Conservation (phyloP, 805 yeast species). For the Yarrowia sp. region DNA sequence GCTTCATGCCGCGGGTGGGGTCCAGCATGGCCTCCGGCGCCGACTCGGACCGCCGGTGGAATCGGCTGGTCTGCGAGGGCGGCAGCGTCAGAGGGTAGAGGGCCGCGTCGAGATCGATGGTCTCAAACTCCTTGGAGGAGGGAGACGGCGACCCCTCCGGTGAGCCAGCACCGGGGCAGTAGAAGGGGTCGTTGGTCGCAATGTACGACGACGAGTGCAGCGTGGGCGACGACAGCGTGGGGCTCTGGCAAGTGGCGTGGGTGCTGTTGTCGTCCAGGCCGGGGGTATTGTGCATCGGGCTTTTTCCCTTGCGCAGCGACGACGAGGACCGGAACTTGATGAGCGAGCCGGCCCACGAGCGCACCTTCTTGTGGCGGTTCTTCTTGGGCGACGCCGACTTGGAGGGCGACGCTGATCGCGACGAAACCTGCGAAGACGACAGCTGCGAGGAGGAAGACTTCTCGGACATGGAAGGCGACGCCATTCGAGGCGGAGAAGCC, state of each 20-base stretch:
- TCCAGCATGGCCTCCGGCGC: constrained; percentile 49
- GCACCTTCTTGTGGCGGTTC: constrained; percentile 40
- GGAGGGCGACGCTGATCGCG: constrained; percentile 25
- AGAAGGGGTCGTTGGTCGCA: constrained; percentile 29
- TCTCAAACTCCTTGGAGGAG: constrained; percentile 37
- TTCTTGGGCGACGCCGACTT: constrained; percentile 16
- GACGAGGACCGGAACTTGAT: constrained; percentile 33
- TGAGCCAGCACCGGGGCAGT: constrained; percentile 29
- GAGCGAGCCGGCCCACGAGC: constrained; percentile 44
- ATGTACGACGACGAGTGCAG: constrained; percentile 31
- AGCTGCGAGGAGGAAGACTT: constrained; percentile 26
- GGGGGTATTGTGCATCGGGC: neutral
- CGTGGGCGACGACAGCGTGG: constrained; percentile 29
- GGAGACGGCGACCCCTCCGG: constrained; percentile 30
- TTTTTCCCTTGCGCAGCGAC: constrained; percentile 2
- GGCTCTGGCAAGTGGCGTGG: no score
- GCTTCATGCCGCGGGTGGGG: constrained; percentile 28
- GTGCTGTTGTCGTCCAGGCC: neutral
- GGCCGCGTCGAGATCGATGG: constrained; percentile 57
- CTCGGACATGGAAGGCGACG: constrained; percentile 28
- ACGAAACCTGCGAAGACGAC: constrained; percentile 27
- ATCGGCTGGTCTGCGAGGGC: constrained; percentile 27
- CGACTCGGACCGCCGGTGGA: constrained; percentile 55
- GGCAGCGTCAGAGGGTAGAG: constrained; percentile 38
- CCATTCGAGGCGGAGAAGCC: constrained; percentile 29